These are phyloP conservation scores for Eimeria maxima DNA, from an alignment of 169 alveolate genomes.

Conservation along the genomic window DNA sequence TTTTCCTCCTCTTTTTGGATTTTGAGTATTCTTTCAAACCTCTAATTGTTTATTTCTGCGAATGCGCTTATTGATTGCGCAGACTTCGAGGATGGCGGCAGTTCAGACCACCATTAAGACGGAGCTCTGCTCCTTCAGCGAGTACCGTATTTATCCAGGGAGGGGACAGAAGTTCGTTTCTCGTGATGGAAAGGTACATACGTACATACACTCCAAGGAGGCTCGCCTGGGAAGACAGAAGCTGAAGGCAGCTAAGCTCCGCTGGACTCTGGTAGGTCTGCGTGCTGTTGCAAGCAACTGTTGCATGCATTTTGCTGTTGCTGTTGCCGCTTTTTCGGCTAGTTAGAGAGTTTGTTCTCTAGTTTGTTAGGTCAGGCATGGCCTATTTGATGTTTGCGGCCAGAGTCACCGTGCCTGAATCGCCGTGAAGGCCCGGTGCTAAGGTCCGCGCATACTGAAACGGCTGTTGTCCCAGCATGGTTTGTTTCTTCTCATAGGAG, in stretches of 20 bases:
- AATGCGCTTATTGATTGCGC: neutral
- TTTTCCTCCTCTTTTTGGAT: neutral
- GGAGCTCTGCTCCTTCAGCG: constrained; percentile 98
- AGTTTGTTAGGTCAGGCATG: too few relatives aligned
- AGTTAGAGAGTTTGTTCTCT: too few relatives aligned
- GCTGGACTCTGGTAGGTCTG: constrained; percentile 94
- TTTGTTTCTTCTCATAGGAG: neutral
- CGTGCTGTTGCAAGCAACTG: neutral
- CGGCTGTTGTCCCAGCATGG: constrained; percentile 31
- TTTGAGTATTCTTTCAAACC: neutral
- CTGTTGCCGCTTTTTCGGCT: neutral
- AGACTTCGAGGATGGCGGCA: constrained; percentile 74
- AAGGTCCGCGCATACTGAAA: constrained; percentile 58
- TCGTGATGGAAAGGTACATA: constrained; percentile 97
- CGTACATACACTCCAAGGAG: constrained; percentile 94
- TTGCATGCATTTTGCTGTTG: neutral
- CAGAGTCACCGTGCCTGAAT: constrained; percentile 61
- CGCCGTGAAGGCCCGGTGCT: constrained; percentile 72
- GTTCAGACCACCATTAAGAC: constrained; percentile 93
- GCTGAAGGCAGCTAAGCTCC: constrained; percentile 97
- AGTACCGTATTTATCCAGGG: constrained; percentile 99
- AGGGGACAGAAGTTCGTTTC: constrained; percentile 98
- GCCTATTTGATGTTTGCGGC: neutral
- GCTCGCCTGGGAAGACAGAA: constrained; percentile 96
- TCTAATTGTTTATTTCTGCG: neutral